Evolutionary conservation across 257 asterid genomes (phyloP), one percentile per base, ranked within the genome.

Genomic region (Leptodermis oblonga): DNA sequence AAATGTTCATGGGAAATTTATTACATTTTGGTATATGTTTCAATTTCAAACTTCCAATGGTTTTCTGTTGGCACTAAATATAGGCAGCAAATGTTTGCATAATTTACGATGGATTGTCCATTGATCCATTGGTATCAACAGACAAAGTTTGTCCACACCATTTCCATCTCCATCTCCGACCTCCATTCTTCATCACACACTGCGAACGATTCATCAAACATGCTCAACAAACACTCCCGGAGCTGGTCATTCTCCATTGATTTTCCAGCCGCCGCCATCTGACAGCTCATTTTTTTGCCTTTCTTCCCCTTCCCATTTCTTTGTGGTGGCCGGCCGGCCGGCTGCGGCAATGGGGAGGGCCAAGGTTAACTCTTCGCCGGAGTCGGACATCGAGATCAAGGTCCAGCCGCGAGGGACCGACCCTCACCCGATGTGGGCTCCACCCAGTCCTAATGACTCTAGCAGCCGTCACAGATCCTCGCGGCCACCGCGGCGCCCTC

Each of bases 281-380:
- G 25, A 70, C 23, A 14, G 61, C 39, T 60, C 34, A 1, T 34
- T 3, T 6, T 34, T 34, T 34, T 3, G 4, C 39, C 6, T 34
- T 34, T 34, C 15, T 46, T 46, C 15, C 1, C 42, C 26, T 37
- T 7, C 56, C 49, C 68, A 51, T 31, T 61, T 15, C 33, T 65
- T 10, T 28, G 43, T 33, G 20, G 36, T 22, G 65, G 52, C 7
- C 5, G 68, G 22, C 53, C 2, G 36, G 23, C 65, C 54, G 36
- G 54, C 12, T 45, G 43, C 36, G 43, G 70, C 70, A 52, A 77
- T 85, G 96, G 96, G 92, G 79, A 84, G 82, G 92, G 67, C 83
- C 78, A 87, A 82, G 66, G 49, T 55, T 65, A 61, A 77, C 70
- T 75, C 84, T 61, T 69, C 81, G 53, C 81, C 95, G 76, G 85